Evolutionary conservation across 2,329 filamentous ascomycete species (phyloP).

Genomic region (Trichoderma hamatum): DNA sequence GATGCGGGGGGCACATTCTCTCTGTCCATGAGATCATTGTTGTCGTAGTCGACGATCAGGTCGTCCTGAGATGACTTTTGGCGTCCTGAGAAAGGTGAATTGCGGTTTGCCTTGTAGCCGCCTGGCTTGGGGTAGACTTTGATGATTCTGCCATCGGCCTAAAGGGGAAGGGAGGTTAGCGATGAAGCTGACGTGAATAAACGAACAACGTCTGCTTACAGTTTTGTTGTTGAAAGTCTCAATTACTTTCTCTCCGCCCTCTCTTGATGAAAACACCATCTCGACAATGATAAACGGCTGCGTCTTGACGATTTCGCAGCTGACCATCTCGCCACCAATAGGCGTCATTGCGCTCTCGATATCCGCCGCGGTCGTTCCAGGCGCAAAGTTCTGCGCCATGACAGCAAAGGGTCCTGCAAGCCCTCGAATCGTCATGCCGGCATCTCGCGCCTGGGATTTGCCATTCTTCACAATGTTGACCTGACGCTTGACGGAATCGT

Average conservation of each 20-base stretch:
- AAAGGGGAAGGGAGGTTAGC: background rate
- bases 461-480: conserved; percentile 38
- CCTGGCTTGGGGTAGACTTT: conserved; percentile 71
- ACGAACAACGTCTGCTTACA: conserved; percentile 49
- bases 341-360: conserved; percentile 81
- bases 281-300: conserved; percentile 76
- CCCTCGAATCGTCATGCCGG: conserved; percentile 72
- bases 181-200: background rate
- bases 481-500: conserved; percentile 39
- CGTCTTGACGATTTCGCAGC: conserved; percentile 69
- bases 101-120: conserved; percentile 56
- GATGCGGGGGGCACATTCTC: conserved; percentile 30
- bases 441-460: conserved; percentile 29
- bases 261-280: conserved; percentile 71
- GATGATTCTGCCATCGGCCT: conserved; percentile 75
- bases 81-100: conserved; percentile 36
- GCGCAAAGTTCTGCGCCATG: conserved; percentile 79
- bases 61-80: conserved; percentile 38
- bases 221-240: conserved; percentile 78
- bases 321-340: conserved; percentile 68
- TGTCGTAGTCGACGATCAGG: conserved; percentile 55
- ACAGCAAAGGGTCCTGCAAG: conserved; percentile 71
- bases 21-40: conserved; percentile 49
- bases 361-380: conserved; percentile 78
- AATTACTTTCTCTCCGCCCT: conserved; percentile 75